Percentiles rank a stretch among this genome's conserved stretches.
Evolutionary conservation across 768 basidiomycete genomes (phyloP).

Genomic region (Cystobasidium onofrii): DNA sequence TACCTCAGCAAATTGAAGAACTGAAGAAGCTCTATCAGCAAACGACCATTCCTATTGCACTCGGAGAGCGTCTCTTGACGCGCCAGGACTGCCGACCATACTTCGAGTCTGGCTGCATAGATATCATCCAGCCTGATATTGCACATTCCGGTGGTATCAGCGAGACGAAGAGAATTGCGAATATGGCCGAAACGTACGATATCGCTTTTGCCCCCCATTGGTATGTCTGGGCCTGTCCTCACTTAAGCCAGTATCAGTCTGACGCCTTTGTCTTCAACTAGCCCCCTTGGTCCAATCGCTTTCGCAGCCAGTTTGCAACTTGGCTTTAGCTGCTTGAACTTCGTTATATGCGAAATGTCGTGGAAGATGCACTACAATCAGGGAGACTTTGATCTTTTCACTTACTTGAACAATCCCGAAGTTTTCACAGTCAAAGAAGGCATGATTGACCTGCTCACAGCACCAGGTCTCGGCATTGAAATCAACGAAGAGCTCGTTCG

Average conservation of each 20-base stretch:
- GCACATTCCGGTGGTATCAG: slow-evolving; percentile 49
- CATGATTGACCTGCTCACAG: slow-evolving; percentile 51
- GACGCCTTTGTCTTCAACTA: too few relatives aligned
- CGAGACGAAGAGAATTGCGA: slow-evolving; percentile 56
- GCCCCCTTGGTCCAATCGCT: slow-evolving; percentile 56
- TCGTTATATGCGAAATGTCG: slow-evolving; percentile 47
- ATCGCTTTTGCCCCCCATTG: slow-evolving; percentile 65
- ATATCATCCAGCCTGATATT: slow-evolving; percentile 64
- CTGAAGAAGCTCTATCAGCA: slow-evolving; percentile 55
- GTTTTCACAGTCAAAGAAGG: slow-evolving; percentile 56
- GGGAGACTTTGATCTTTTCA: slow-evolving; percentile 53
- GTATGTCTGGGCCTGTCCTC: background rate
- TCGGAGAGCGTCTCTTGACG: slow-evolving; percentile 57
- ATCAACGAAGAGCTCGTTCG: slow-evolving; percentile 57
- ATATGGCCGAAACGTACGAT: slow-evolving; percentile 61
- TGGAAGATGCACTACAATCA: slow-evolving; percentile 55
- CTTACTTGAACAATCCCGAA: slow-evolving; percentile 51
- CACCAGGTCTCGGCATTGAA: slow-evolving; percentile 57
- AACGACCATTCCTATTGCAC: slow-evolving; percentile 57
- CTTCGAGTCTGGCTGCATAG: slow-evolving; percentile 56
- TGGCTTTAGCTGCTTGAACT: slow-evolving; percentile 56
- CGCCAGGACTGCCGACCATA: slow-evolving; percentile 60
- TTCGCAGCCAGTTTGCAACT: slow-evolving; percentile 64
- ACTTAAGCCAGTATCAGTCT: too few relatives aligned
- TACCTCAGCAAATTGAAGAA: slow-evolving; percentile 58